These are phyloP conservation scores for Parachaetomium inaequale DNA, from an alignment of 495 filamentous ascomycete genomes.

Conservation along the genomic window DNA sequence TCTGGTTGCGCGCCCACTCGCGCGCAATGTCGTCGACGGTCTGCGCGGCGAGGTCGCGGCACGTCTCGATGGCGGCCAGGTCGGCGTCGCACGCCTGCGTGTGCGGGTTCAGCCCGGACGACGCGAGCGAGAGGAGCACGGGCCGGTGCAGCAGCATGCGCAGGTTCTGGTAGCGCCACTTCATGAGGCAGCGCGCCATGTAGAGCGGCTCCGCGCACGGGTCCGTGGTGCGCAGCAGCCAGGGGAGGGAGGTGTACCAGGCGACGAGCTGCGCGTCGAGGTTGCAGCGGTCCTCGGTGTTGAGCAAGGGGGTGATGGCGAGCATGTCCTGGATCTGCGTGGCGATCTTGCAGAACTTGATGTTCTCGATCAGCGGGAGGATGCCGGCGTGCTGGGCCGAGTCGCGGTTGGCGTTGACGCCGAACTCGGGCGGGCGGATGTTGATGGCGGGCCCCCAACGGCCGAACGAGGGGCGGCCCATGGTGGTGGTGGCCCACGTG, in stretches of 20 bases:
- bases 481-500: constrained; percentile 72
- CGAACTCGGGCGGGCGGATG: constrained; percentile 61
- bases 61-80: constrained; percentile 63
- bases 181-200: constrained; percentile 70
- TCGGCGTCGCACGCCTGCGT: constrained; percentile 63
- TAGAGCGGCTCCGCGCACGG: constrained; percentile 67
- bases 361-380: constrained; percentile 70
- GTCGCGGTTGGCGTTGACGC: constrained; percentile 45
- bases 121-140: constrained; percentile 65
- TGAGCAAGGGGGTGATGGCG: constrained; percentile 63
- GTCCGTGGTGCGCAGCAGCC: constrained; percentile 64
- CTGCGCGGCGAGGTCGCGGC: constrained; percentile 63
- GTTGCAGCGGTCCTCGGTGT: constrained; percentile 58
- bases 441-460: constrained; percentile 71
- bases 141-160: constrained; percentile 78
- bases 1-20: constrained; percentile 67
- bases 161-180: constrained; percentile 76
- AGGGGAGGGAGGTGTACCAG: constrained; percentile 71
- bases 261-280: constrained; percentile 65
- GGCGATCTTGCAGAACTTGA: constrained; percentile 75
- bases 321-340: constrained; percentile 74
- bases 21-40: constrained; percentile 68
- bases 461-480: constrained; percentile 74
- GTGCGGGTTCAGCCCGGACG: constrained; percentile 54
- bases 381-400: constrained; percentile 59